phyloP scores from a whole-genome alignment of 176 grass and related monocot species.

The Zea mays region DNA sequence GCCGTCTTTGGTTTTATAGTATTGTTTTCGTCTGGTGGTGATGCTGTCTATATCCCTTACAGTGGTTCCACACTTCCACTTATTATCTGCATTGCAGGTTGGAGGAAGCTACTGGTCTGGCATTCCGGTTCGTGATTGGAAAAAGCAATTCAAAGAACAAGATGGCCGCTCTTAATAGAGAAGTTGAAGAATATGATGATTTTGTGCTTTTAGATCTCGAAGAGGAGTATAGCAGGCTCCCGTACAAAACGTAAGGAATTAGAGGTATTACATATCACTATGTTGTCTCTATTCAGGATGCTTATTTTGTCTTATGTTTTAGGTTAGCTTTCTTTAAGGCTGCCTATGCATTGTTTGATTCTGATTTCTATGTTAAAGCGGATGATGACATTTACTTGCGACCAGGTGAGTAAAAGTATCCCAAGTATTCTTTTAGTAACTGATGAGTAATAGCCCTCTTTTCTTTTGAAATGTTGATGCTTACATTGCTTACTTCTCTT shows the following conservation, averaged over 20 bases:
- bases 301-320: constrained; percentile 78
- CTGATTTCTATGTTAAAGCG: constrained; percentile 98
- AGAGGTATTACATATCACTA: not conserved
- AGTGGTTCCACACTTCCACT: not conserved
- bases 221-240: constrained; percentile 96
- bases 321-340: constrained; percentile 99
- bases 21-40: not conserved
- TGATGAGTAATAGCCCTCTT: constrained; percentile 10
- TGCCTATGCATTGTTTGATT: constrained; percentile 89
- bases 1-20: constrained; percentile 2
- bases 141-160: constrained; percentile 84
- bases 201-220: constrained; percentile 92
- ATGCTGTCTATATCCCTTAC: not conserved
- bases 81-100: constrained; percentile 55
- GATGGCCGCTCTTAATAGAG: constrained; percentile 79
- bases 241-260: constrained; percentile 87
- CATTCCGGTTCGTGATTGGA: constrained; percentile 94
- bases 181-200: constrained; percentile 92
- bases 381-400: constrained; percentile 99
- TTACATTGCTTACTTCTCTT: constrained; percentile 30
- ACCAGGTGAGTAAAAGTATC: constrained; percentile 55
- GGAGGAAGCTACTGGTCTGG: constrained; percentile 83
- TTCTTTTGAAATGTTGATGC: constrained; percentile 21
- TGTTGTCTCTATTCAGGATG: constrained; percentile 21
- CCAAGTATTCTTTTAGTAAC: constrained; percentile 2